A percentile compares a stretch with the other conserved stretches of the same genome.
phyloP scores from a whole-genome alignment of 495 filamentous ascomycete genomes.

The Hypoxylon lienhwacheense region DNA sequence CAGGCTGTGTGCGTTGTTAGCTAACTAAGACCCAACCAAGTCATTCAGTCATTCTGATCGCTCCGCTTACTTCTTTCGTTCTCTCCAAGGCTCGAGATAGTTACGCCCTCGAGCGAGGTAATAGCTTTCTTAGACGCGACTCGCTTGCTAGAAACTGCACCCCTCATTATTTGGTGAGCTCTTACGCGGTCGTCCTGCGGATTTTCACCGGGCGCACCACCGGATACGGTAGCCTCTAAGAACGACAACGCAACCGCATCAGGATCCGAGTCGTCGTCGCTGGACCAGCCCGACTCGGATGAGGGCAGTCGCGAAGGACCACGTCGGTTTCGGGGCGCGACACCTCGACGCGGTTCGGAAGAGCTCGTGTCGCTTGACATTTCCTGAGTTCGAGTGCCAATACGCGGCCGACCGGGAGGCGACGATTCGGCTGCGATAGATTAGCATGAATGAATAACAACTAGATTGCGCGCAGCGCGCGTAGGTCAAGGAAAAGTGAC shows the following conservation, averaged over 20 bases:
- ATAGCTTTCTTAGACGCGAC: conserved; percentile 52
- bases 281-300: conserved; percentile 19
- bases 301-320: conserved; percentile 9
- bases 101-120: conserved; percentile 48
- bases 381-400: neutral
- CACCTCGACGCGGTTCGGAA: conserved; percentile 12
- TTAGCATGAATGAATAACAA: too few relatives aligned
- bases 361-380: neutral
- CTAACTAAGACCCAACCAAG: neutral
- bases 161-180: conserved; percentile 44
- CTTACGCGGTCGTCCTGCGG: conserved; percentile 39
- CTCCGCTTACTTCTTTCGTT: conserved; percentile 55
- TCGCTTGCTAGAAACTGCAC: conserved; percentile 43
- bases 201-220: conserved; percentile 6
- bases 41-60: conserved; percentile 37
- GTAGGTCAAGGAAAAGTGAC: too few relatives aligned
- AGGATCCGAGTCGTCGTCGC: conserved; percentile 27
- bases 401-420: conserved; percentile 11
- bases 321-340: conserved; percentile 8
- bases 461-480: too few relatives aligned
- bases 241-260: conserved; percentile 20
- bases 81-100: conserved; percentile 46
- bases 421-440: conserved; percentile 11
- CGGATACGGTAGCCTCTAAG: conserved; percentile 15
- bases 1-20: conserved; percentile 46